phyloP scores from a whole-genome alignment of 768 basidiomycete species.

The Phanerodontia chrysosporium region DNA sequence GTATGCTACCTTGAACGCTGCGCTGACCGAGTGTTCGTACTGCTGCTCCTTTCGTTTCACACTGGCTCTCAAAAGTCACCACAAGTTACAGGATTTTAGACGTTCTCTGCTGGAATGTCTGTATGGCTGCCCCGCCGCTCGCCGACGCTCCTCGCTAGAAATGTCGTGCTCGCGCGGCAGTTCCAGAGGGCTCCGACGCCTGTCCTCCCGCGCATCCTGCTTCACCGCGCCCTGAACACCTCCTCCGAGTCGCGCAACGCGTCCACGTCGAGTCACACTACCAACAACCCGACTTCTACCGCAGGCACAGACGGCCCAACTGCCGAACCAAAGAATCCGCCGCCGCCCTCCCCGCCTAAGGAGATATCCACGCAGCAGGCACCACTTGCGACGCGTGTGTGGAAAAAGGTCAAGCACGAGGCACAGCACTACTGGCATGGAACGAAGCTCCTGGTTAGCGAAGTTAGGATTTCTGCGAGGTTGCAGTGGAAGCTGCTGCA shows the following conservation, averaged over 20 bases:
- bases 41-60: background rate
- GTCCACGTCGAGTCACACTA: slow-evolving; percentile 7
- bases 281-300: slow-evolving; percentile 15
- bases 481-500: slow-evolving; percentile 91
- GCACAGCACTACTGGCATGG: slow-evolving; percentile 97
- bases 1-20: slow-evolving; percentile 1
- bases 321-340: slow-evolving; percentile 46
- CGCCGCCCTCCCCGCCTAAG: slow-evolving; percentile 30
- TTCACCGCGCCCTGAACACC: slow-evolving; percentile 27
- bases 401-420: slow-evolving; percentile 95
- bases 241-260: slow-evolving; percentile 27
- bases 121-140: slow-evolving; percentile 68
- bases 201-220: slow-evolving; percentile 13
- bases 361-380: slow-evolving; percentile 34
- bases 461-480: slow-evolving; percentile 84
- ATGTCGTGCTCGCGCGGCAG: slow-evolving; percentile 15
- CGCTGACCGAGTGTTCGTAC: background rate
- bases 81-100: background rate
- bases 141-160: slow-evolving; percentile 19
- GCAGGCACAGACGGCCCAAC: slow-evolving; percentile 24
- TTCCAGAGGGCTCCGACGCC: slow-evolving; percentile 7
- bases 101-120: slow-evolving; percentile 47
- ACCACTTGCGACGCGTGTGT: slow-evolving; percentile 57
- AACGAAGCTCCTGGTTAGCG: slow-evolving; percentile 87
- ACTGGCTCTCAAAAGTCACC: background rate